Evolutionary conservation across 305 asterid genomes (phyloP).

Genomic region (Coffea humblotiana): DNA sequence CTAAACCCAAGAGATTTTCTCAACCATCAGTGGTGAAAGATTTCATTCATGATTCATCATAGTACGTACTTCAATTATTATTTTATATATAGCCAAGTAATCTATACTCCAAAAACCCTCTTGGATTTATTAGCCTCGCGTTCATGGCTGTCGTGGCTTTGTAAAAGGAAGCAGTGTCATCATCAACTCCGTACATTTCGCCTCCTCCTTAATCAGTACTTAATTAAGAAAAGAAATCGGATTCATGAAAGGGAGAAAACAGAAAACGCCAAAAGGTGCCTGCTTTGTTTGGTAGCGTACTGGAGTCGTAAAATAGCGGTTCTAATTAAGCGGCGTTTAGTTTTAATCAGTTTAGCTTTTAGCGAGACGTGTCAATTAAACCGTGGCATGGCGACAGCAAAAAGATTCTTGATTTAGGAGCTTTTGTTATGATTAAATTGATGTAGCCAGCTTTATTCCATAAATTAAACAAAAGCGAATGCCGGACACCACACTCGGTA

Average conservation of each 20-base stretch:
- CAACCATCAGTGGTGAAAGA: no score
- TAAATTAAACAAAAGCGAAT: background rate
- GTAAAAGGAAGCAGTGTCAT: background rate
- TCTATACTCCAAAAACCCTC: no score
- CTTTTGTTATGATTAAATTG: background rate
- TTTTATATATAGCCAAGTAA: no score
- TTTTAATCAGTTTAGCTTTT: background rate
- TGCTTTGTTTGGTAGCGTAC: background rate
- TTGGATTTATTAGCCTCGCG: no score
- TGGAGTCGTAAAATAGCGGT: background rate
- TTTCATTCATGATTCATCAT: no score
- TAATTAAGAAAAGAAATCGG: background rate
- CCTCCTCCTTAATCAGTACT: background rate
- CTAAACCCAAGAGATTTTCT: no score
- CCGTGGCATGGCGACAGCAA: conserved; percentile 10
- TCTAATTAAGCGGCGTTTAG: background rate
- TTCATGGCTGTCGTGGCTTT: no score
- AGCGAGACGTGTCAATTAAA: conserved; percentile 22
- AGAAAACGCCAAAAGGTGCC: background rate
- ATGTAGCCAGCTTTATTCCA: conserved; percentile 1
- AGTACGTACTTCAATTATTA: no score
- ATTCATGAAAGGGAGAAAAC: background rate
- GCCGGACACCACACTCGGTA: background rate
- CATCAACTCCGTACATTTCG: background rate
- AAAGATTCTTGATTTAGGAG: conserved; percentile 14